phyloP scores from a whole-genome alignment of 2,329 filamentous ascomycete genomes.

The Ophiosphaerella herpotricha region DNA sequence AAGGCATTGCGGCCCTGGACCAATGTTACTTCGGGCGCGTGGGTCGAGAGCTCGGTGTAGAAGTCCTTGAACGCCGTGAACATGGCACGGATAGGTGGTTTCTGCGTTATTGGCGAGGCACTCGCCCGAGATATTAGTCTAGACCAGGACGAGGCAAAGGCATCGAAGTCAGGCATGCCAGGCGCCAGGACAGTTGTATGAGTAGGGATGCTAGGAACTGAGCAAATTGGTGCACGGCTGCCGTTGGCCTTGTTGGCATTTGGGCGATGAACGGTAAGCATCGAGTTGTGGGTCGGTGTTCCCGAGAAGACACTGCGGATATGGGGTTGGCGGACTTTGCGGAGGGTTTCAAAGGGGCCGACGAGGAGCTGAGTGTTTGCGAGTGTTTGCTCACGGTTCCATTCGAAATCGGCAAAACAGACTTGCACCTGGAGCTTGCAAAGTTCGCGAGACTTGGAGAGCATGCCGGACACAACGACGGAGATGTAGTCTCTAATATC shows the following conservation, averaged over 20 bases:
- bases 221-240: conserved; percentile 22
- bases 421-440: conserved; percentile 37
- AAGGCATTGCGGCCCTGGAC: conserved; percentile 23
- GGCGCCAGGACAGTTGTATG: conserved; percentile 15
- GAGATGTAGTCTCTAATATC: conserved; percentile 42
- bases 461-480: conserved; percentile 37
- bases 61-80: conserved; percentile 42
- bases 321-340: conserved; percentile 35
- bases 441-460: conserved; percentile 32
- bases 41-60: conserved; percentile 25
- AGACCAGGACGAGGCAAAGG: conserved; percentile 30
- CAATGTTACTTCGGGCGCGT: conserved; percentile 18
- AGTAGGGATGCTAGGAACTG: conserved; percentile 28
- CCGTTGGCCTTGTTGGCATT: not conserved
- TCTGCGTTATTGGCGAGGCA: conserved; percentile 10
- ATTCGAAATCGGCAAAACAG: conserved; percentile 30
- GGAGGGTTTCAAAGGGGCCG: conserved; percentile 36
- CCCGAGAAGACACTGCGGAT: conserved; percentile 32
- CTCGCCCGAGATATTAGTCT: conserved; percentile 13
- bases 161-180: conserved; percentile 22
- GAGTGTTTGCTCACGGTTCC: conserved; percentile 25
- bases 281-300: conserved; percentile 16
- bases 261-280: conserved; percentile 17
- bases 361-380: conserved; percentile 31
- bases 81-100: conserved; percentile 34